Conservation (phyloP, 768 basidiomycete species). For the Mycena kentingensis region DNA sequence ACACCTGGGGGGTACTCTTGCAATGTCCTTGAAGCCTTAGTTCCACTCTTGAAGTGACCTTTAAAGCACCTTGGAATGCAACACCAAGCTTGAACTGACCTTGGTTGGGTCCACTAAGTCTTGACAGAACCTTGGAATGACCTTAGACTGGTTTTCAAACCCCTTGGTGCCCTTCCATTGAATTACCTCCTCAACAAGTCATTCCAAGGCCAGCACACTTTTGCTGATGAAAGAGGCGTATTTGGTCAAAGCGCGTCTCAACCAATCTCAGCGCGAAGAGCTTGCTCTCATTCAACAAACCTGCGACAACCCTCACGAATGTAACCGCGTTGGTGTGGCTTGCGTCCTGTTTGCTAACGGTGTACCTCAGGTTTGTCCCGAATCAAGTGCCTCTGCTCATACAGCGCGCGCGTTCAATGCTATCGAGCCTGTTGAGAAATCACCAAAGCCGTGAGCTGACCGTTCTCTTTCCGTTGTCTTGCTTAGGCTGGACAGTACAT, state of each 20-base stretch:
- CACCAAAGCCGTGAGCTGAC: constrained; percentile 80
- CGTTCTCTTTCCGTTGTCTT: background rate
- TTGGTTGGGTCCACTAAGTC: too few relatives aligned
- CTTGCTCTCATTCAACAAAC: constrained; percentile 98
- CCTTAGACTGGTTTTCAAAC: too few relatives aligned
- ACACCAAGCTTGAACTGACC: too few relatives aligned
- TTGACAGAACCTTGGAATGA: too few relatives aligned
- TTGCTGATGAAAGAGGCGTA: constrained; percentile 99
- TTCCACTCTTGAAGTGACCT: too few relatives aligned
- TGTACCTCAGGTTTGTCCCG: constrained; percentile 74
- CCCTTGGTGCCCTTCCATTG: too few relatives aligned
- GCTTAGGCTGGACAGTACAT: constrained; percentile 66
- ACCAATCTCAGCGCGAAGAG: constrained; percentile 98
- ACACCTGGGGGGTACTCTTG: too few relatives aligned
- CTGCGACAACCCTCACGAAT: constrained; percentile 99
- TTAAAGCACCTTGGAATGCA: too few relatives aligned
- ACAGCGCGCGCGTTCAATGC: constrained; percentile 97
- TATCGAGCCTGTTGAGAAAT: constrained; percentile 99
- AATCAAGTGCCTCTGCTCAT: constrained; percentile 94
- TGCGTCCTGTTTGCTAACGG: constrained; percentile 4
- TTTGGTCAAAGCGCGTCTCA: constrained; percentile 94
- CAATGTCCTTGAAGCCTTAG: too few relatives aligned
- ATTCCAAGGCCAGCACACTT: too few relatives aligned
- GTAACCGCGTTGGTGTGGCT: too few relatives aligned
- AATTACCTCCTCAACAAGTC: too few relatives aligned